Percentiles rank a stretch among this genome's conserved stretches.
These are phyloP conservation scores for Ganoderma lingzhi DNA, from an alignment of 1,284 basidiomycete species.

Conservation along the genomic window DNA sequence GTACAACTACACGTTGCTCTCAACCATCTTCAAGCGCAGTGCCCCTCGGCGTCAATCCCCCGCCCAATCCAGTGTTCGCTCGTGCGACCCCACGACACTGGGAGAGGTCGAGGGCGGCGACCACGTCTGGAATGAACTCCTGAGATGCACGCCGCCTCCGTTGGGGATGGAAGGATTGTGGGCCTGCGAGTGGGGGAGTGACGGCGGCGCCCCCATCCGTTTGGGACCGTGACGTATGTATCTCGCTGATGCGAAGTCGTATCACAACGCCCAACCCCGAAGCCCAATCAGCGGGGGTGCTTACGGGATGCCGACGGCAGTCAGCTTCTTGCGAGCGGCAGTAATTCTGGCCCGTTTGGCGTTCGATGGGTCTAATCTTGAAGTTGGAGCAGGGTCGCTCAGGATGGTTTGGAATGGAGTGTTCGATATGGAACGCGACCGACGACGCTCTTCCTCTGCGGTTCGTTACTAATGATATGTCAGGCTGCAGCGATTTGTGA, in stretches of 20 bases:
- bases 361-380: background rate
- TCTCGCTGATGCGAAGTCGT: background rate
- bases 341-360: background rate
- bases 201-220: background rate
- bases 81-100: background rate
- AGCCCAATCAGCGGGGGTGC: background rate
- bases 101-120: background rate
- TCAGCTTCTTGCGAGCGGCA: background rate
- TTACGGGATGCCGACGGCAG: background rate
- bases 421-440: background rate
- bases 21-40: slow-evolving; percentile 4
- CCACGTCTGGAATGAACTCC: background rate
- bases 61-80: background rate
- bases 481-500: too few relatives aligned
- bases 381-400: background rate
- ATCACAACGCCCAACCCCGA: background rate
- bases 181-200: background rate
- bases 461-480: background rate
- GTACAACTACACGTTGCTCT: background rate
- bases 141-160: background rate
- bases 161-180: background rate
- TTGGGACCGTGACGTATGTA: background rate
- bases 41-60: background rate
- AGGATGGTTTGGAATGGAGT: slow-evolving; percentile 7
- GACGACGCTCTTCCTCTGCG: background rate